Conservation (phyloP, 306 rosid species). For the Vachellia collinsii region DNA sequence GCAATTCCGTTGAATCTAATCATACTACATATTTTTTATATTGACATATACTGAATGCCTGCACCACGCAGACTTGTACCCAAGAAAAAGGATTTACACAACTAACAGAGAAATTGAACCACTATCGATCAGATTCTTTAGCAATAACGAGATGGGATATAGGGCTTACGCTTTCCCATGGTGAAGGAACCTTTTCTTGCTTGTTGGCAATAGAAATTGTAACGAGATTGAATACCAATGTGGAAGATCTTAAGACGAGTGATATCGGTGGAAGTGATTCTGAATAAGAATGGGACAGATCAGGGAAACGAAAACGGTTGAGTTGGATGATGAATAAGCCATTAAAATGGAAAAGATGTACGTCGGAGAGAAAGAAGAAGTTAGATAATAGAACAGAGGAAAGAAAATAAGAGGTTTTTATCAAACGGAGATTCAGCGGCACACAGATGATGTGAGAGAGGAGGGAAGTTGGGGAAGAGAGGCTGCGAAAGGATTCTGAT, state of each 20-base stretch:
- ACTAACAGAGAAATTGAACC: not conserved
- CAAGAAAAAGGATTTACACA: not conserved
- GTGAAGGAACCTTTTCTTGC: conserved; percentile 33
- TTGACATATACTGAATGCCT: not conserved
- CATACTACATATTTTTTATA: not conserved
- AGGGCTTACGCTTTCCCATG: conserved; percentile 92
- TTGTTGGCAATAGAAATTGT: conserved; percentile 35
- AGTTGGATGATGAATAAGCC: conserved; percentile 61
- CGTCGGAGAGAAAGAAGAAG: not conserved
- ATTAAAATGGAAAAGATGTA: conserved; percentile 47
- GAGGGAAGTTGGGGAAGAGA: not conserved
- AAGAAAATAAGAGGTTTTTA: not conserved
- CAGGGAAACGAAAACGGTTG: conserved; percentile 24
- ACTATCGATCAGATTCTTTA: not conserved
- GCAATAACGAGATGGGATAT: not conserved
- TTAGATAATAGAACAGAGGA: not conserved
- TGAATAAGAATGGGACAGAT: conserved; percentile 41
- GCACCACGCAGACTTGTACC: not conserved
- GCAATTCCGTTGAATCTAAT: not conserved
- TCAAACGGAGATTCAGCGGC: not conserved
- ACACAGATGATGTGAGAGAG: not conserved
- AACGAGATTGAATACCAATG: conserved; percentile 52
- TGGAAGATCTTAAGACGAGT: conserved; percentile 38
- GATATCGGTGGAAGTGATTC: conserved; percentile 46
- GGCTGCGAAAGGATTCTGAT: not conserved